Conservation (phyloP, 2,329 filamentous ascomycete genomes). For the Lachnellula arida region DNA sequence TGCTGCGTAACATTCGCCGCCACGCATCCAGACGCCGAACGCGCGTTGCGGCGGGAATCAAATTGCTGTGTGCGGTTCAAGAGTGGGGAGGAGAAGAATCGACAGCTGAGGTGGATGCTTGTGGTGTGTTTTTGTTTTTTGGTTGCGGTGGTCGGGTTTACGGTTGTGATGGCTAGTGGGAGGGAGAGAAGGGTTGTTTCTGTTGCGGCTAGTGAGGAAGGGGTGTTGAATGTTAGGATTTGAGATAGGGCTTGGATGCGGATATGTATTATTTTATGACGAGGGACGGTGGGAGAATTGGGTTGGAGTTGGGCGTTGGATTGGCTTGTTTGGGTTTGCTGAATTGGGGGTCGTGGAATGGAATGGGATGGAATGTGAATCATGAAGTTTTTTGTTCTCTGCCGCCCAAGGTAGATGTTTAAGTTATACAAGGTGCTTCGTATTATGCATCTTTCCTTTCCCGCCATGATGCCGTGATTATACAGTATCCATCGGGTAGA, state of each 20-base stretch:
- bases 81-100: not conserved
- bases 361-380: too few relatives aligned
- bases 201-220: not conserved
- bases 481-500: too few relatives aligned
- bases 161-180: slow-evolving; percentile 1
- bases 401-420: too few relatives aligned
- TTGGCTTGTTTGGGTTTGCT: too few relatives aligned
- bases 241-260: too few relatives aligned
- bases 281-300: not conserved
- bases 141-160: not conserved
- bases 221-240: not conserved
- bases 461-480: too few relatives aligned
- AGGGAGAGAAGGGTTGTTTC: not conserved
- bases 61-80: slow-evolving; percentile 25
- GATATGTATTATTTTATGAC: too few relatives aligned
- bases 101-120: not conserved
- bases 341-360: too few relatives aligned
- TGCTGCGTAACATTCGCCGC: slow-evolving; percentile 27
- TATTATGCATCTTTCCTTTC: too few relatives aligned
- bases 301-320: not conserved
- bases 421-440: too few relatives aligned
- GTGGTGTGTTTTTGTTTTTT: not conserved
- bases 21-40: slow-evolving; percentile 22
- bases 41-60: slow-evolving; percentile 6
- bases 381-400: too few relatives aligned